Conservation (phyloP, 2,329 filamentous ascomycete genomes). For the Penicillium hordei region DNA sequence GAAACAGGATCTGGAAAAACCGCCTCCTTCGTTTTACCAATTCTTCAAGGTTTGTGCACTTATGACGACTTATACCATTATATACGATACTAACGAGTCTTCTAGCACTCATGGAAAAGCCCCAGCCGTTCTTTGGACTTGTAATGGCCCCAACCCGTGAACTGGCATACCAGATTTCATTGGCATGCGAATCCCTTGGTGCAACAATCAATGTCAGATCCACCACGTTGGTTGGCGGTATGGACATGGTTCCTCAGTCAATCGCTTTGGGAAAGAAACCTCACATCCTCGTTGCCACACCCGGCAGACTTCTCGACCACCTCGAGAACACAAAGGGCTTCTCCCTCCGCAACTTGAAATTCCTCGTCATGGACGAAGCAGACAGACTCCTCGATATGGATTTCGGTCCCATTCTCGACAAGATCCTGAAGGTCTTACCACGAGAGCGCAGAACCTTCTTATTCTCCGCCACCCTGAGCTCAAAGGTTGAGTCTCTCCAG, state of each 20-base stretch:
- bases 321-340: slow-evolving; percentile 97
- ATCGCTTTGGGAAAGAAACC: slow-evolving; percentile 95
- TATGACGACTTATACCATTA: neutral
- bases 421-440: slow-evolving; percentile 86
- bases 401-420: slow-evolving; percentile 88
- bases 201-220: slow-evolving; percentile 83
- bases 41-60: slow-evolving; percentile 53
- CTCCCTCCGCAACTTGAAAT: slow-evolving; percentile 75
- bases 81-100: neutral
- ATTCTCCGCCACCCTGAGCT: slow-evolving; percentile 92
- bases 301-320: slow-evolving; percentile 85
- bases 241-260: slow-evolving; percentile 91
- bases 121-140: slow-evolving; percentile 81
- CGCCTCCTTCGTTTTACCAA: slow-evolving; percentile 88
- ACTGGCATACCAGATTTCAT: slow-evolving; percentile 84
- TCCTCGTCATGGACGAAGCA: slow-evolving; percentile 71
- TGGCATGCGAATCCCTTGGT: slow-evolving; percentile 84
- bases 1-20: slow-evolving; percentile 97
- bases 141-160: slow-evolving; percentile 92
- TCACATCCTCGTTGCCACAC: slow-evolving; percentile 89
- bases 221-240: slow-evolving; percentile 83
- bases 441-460: slow-evolving; percentile 76
- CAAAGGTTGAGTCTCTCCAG: slow-evolving; percentile 89
- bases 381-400: slow-evolving; percentile 79
- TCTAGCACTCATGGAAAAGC: slow-evolving; percentile 75